Conservation (phyloP, 1,284 basidiomycete species). For the Rhodotorula sp. region DNA sequence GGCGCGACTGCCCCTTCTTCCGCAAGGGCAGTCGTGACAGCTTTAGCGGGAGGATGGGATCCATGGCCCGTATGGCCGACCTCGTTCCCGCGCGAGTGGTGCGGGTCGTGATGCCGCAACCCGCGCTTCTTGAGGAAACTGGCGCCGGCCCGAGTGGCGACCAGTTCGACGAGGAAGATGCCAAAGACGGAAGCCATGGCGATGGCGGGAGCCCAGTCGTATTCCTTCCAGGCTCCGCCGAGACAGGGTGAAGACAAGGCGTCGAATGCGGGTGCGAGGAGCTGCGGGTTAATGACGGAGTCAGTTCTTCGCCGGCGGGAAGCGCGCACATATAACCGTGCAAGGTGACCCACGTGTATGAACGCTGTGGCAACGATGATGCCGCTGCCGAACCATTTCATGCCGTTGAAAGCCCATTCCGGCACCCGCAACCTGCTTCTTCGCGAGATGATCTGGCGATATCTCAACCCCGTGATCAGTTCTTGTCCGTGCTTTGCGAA, state of each 20-base stretch:
- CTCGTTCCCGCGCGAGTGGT: constrained; percentile 29
- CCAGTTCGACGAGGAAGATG: constrained; percentile 79
- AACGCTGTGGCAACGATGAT: constrained; percentile 72
- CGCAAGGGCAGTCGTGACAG: background rate
- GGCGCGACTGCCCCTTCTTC: background rate
- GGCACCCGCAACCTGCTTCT: constrained; percentile 53
- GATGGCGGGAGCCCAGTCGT: constrained; percentile 71
- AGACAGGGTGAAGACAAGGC: constrained; percentile 72
- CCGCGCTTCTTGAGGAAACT: constrained; percentile 41
- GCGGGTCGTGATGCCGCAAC: constrained; percentile 37
- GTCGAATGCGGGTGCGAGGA: constrained; percentile 71
- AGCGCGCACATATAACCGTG: background rate
- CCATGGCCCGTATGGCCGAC: constrained; percentile 24
- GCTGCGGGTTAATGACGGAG: background rate
- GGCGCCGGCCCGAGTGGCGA: constrained; percentile 55
- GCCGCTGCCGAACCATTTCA: constrained; percentile 59
- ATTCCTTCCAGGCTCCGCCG: constrained; percentile 62
- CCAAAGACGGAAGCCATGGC: constrained; percentile 73
- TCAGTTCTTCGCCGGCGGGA: background rate
- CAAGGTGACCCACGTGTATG: constrained; percentile 47
- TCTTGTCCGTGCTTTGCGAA: too few relatives aligned
- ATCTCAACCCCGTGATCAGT: constrained; percentile 4
- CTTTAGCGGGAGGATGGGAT: constrained; percentile 12
- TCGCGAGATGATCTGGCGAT: constrained; percentile 19
- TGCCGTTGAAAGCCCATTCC: constrained; percentile 14